A percentile compares a stretch with the other conserved stretches of the same genome.
Conservation (phyloP, 140 eudicot genomes). For the Oenanthe javanica region DNA sequence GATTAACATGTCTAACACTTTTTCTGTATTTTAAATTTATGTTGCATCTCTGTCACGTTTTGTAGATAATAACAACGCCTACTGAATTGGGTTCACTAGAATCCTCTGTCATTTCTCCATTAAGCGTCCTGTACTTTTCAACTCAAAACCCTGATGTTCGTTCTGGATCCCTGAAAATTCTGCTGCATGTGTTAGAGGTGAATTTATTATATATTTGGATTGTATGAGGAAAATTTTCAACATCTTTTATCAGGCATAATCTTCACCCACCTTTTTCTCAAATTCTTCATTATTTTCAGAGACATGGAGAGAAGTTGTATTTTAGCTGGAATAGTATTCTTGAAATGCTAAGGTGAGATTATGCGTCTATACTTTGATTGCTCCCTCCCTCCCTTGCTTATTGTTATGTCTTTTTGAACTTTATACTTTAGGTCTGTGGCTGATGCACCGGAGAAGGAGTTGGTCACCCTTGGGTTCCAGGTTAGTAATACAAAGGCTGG, state of each 20-base stretch:
- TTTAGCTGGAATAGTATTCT: constrained; percentile 96
- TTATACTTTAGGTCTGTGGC: constrained; percentile 82
- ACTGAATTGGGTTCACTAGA: constrained; percentile 66
- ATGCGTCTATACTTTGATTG: neutral
- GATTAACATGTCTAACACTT: neutral
- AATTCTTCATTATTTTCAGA: constrained; percentile 32
- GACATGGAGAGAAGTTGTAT: constrained; percentile 81
- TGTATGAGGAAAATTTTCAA: constrained; percentile 1
- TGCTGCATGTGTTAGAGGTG: constrained; percentile 94
- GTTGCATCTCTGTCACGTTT: constrained; percentile 10
- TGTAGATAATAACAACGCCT: constrained; percentile 32
- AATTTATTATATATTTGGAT: neutral
- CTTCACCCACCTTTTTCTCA: neutral
- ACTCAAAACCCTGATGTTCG: constrained; percentile 68
- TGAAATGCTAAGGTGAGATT: constrained; percentile 70
- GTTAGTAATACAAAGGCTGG: constrained; percentile 29
- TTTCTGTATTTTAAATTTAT: neutral
- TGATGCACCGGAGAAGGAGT: constrained; percentile 90
- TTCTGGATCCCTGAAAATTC: constrained; percentile 81
- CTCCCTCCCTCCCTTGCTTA: neutral
- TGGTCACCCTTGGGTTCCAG: constrained; percentile 93
- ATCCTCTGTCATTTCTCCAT: constrained; percentile 79
- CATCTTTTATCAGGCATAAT: constrained; percentile 12
- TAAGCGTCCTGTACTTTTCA: constrained; percentile 62
- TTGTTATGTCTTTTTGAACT: constrained; percentile 13